Base-by-base conservation (phyloP, 73 alveolate species). In the Paramecium bursaria region DNA sequence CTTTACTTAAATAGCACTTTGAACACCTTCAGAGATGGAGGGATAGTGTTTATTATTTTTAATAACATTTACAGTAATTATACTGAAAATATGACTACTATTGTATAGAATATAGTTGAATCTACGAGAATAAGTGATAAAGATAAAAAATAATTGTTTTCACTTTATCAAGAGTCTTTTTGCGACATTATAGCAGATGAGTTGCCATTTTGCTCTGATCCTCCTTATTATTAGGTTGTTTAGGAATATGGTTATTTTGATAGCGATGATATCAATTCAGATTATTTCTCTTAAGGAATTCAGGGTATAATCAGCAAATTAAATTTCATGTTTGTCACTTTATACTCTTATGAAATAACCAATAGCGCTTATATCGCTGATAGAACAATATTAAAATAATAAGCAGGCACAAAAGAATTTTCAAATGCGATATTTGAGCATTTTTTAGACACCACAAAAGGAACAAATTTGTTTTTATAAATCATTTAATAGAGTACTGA, bases 361-460 rank as follows among this genome's bases (percentile, higher is more conserved):
- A 0, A 67, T 30, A 15, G 33, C 4, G 82, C 33, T 67, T 67
- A 67, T 42, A 6, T 6, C 11, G 60, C 82, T 21, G 82, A 67
- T 23, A 11, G 10, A 15, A 1, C 23, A 15, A 15, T 35, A 1
- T 44, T 67, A 0, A 2, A 15, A 39, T 42, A 17, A 3, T n/a
- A 25, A 14, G 21, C 44, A 15, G 44, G 27, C 44, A 67, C 60
- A 15, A 39, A 47, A 21, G 54, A 67, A 67, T 67, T 67, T 27
- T 39, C 82, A 0, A 67, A 67, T 44, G 50, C 82, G 2, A 31
- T 67, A 4, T 39, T 67, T n/a, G 60, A 67, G 21, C 82, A 67
- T 10, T 67, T 67, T 67, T 13, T 67, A 19, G 82, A 67, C 44
- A 67, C 82, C 0, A 67, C 53, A 33, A 57, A 67, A 15, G 82